phyloP scores from a whole-genome alignment of 495 filamentous ascomycete genomes.

The Hypoxylon cercidicola region DNA sequence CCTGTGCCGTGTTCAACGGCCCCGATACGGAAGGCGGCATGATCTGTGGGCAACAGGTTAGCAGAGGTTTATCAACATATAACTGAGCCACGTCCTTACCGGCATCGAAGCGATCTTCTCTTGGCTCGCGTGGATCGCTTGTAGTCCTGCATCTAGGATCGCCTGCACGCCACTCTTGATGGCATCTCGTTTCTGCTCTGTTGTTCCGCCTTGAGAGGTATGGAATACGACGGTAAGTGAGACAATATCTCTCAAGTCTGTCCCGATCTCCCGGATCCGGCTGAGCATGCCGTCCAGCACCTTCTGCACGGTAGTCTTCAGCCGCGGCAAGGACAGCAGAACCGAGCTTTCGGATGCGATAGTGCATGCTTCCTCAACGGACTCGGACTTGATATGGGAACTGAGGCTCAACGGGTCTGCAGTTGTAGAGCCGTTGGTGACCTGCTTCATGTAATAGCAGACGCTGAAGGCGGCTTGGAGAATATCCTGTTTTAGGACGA shows the following conservation, averaged over 20 bases:
- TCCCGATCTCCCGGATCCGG: slow-evolving; percentile 44
- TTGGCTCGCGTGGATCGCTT: slow-evolving; percentile 37
- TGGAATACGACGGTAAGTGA: slow-evolving; percentile 48
- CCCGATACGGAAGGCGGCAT: slow-evolving; percentile 24
- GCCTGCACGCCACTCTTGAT: slow-evolving; percentile 41
- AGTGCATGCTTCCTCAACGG: slow-evolving; percentile 33
- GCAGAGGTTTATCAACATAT: neutral
- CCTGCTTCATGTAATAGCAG: slow-evolving; percentile 51
- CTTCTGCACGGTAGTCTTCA: slow-evolving; percentile 45
- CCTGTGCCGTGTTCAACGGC: slow-evolving; percentile 29
- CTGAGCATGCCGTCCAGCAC: slow-evolving; percentile 43
- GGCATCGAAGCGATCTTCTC: slow-evolving; percentile 43
- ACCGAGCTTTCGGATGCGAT: slow-evolving; percentile 39
- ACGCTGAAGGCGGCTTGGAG: slow-evolving; percentile 50
- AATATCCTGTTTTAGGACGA: slow-evolving; percentile 49
- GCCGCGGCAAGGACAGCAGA: slow-evolving; percentile 42
- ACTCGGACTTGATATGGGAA: slow-evolving; percentile 27
- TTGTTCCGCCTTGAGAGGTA: slow-evolving; percentile 41
- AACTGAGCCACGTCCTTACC: slow-evolving; percentile 22
- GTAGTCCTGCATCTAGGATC: slow-evolving; percentile 44
- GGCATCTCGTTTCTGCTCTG: slow-evolving; percentile 39
- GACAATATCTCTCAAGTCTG: slow-evolving; percentile 49
- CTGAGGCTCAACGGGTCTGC: slow-evolving; percentile 15
- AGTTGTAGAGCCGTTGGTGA: slow-evolving; percentile 18
- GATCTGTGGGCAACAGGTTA: slow-evolving; percentile 31